Conservation (phyloP, 1,284 basidiomycete genomes). For the Ustilago cynodontis region DNA sequence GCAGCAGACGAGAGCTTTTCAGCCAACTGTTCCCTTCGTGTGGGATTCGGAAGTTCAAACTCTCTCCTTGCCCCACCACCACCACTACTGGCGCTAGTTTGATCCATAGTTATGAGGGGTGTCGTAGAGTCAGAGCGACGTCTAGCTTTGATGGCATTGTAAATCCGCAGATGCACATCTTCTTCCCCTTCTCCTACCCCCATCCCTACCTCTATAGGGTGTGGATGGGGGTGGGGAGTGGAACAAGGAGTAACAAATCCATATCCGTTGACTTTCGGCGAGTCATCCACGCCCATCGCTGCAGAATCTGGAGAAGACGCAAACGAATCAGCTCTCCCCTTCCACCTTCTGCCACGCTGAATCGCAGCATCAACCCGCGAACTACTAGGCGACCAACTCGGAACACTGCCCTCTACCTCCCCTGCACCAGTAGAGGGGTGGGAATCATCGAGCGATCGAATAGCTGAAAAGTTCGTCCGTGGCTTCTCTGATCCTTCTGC, state of each 20-base stretch:
- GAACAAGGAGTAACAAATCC: constrained; percentile 57
- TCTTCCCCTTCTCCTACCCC: constrained; percentile 7
- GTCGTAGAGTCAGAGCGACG: neutral
- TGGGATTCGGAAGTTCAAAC: constrained; percentile 22
- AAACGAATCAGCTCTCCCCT: constrained; percentile 12
- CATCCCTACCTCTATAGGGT: too few relatives aligned
- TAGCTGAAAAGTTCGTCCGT: constrained; percentile 19
- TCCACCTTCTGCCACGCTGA: constrained; percentile 11
- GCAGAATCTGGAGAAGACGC: constrained; percentile 14
- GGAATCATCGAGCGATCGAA: constrained; percentile 8
- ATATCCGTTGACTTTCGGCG: constrained; percentile 58
- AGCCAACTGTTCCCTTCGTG: constrained; percentile 26
- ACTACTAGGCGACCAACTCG: constrained; percentile 51
- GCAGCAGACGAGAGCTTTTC: constrained; percentile 13
- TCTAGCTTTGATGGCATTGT: constrained; percentile 24
- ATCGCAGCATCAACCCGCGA: constrained; percentile 63
- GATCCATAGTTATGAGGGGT: neutral
- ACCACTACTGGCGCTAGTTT: neutral
- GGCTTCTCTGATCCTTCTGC: constrained; percentile 2
- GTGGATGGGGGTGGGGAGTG: too few relatives aligned
- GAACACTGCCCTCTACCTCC: constrained; percentile 24
- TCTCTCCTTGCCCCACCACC: constrained; percentile 5
- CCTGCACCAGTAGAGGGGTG: neutral
- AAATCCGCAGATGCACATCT: constrained; percentile 31
- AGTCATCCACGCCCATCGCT: neutral